Evolutionary conservation across 176 grass and related monocot genomes (phyloP).

Genomic region (Aegilops speltoides): DNA sequence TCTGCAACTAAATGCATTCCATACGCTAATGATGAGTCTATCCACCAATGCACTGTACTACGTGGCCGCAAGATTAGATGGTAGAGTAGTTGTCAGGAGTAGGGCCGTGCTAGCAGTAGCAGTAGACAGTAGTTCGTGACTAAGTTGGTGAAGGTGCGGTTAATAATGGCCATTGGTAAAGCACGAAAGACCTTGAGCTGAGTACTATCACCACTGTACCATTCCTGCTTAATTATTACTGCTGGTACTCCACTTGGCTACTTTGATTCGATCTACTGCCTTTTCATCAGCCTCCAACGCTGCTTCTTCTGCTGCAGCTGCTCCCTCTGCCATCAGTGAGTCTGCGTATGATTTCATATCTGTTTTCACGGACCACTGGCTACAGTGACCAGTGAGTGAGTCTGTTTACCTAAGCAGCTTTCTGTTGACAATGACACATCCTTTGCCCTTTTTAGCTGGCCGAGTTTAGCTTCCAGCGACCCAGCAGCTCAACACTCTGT

Average conservation of each 20-base stretch:
- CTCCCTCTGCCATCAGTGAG: background rate
- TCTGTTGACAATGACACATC: background rate
- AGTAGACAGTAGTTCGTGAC: background rate
- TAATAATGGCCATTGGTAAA: background rate
- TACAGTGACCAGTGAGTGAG: background rate
- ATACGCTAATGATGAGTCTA: background rate
- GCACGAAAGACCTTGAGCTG: background rate
- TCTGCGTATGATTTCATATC: background rate
- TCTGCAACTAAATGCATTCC: background rate
- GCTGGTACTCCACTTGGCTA: background rate
- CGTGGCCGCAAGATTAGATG: background rate
- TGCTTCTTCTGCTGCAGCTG: background rate
- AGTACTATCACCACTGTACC: background rate
- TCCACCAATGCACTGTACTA: background rate
- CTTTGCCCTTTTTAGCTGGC: too few species aligned
- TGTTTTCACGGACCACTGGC: background rate
- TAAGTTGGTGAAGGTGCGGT: background rate
- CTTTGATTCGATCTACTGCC: background rate
- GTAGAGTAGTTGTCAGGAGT: background rate
- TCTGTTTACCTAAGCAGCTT: background rate
- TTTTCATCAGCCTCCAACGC: too few species aligned
- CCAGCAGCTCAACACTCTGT: too few species aligned
- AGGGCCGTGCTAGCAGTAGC: background rate
- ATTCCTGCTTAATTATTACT: background rate
- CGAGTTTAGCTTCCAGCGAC: too few species aligned